Conservation (phyloP, 177 flowering plant species). For the Vitis hybrid region DNA sequence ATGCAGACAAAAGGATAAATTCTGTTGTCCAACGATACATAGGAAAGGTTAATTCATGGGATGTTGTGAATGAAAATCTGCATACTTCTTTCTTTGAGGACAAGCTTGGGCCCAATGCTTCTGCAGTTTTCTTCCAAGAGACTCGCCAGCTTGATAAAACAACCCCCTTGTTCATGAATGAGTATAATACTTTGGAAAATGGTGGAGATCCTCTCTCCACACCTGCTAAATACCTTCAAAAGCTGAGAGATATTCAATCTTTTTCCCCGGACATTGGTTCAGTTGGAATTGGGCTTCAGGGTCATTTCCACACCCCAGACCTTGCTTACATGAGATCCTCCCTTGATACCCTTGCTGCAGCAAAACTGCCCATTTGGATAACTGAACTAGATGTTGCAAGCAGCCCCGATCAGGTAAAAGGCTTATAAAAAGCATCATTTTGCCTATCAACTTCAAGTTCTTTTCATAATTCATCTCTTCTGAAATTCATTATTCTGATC, state of each 20-base stretch:
- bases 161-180: slow-evolving; percentile 44
- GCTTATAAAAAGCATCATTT: no score
- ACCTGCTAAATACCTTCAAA: slow-evolving; percentile 28
- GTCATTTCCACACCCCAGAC: slow-evolving; percentile 37
- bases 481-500: not conserved
- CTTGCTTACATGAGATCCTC: slow-evolving; percentile 42
- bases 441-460: no score
- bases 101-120: slow-evolving; percentile 19
- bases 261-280: not conserved
- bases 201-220: slow-evolving; percentile 18
- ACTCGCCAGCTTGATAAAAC: slow-evolving; percentile 18
- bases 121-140: slow-evolving; percentile 10
- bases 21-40: slow-evolving; percentile 31
- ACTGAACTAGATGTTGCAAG: slow-evolving; percentile 40
- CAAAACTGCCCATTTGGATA: slow-evolving; percentile 39
- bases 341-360: slow-evolving; percentile 37
- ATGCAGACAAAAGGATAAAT: slow-evolving; percentile 10
- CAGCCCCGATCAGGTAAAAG: slow-evolving; percentile 27
- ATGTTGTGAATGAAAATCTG: slow-evolving; percentile 45
- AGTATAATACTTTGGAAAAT: slow-evolving; percentile 41
- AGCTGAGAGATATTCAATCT: slow-evolving; percentile 23
- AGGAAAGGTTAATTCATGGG: slow-evolving; percentile 39
- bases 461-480: no score
- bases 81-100: slow-evolving; percentile 31
- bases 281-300: slow-evolving; percentile 40